Base-by-base conservation (phyloP, 2,329 filamentous ascomycete species). In the Emmonsiellopsis sp. region DNA sequence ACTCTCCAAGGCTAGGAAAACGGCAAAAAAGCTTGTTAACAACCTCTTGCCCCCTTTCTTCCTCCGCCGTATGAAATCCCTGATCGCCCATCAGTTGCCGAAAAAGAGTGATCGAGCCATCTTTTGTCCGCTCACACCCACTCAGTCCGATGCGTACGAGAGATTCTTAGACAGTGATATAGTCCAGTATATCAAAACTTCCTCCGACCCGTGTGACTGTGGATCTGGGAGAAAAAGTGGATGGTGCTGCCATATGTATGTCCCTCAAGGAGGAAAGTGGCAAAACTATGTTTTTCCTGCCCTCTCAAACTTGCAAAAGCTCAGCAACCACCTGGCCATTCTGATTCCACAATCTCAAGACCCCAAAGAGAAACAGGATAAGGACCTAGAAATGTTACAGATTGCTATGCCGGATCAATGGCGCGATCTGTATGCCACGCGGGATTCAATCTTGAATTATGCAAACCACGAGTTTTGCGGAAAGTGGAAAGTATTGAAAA, bases 71-170 rank as follows among this genome's bases (percentile, higher is more conserved):
- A 93, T 95, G 82, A 98, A 98, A 74, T 84, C 85, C 0, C 74
- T 97, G 13, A 95, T 98, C 56, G 89, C 90, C 0, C 77, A 95
- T 63, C 92, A 98, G 65, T 76, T 98, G 6, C 93, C 93, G 0
- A 95, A 90, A 71, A 98, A 98, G 76, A 91, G 82, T 36, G 93
- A 98, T 66, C 83, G 86, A 52, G 91, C 97, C 0, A 89, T 97
- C 4, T 98, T 98, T 65, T 98, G 93, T 61, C 90, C 90, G 1
- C 77, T 98, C 17, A 95, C 91, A 0, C 80, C 86, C 4, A 80
- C 84, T 0, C 93, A 98, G 68, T 79, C 81, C 10, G 79, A 85
- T 34, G 92, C 91, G 0, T 98, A 98, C 65, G 80, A 89, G 60
- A 86, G 84, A 39, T 87, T 93, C 52, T 73, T 95, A n/a, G 78